Evolutionary conservation across 257 asterid species (phyloP), one percentile per base, ranked within the genome.

Genomic region (Penstemon eatonii): DNA sequence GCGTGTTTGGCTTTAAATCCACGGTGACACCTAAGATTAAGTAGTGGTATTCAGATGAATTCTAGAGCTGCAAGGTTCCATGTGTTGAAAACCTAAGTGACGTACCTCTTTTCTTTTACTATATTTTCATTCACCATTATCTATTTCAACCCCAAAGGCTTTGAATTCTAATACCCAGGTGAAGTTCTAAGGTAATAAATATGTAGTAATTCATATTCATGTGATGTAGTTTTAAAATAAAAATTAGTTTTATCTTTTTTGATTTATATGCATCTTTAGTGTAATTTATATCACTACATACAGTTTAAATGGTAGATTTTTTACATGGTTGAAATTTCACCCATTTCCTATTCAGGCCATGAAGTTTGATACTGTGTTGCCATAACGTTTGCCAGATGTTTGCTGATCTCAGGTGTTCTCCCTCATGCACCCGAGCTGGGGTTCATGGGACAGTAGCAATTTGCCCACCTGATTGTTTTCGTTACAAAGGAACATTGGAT

Each of bases 381-480:
- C 33, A 51, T 56, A 72, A 37, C 57, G 41, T 69, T 46, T 68
- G 64, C 62, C 81, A 93, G 99, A 84, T 93, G 99, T 93, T 93
- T 84, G 91, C 97, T 55, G 99, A 93, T 75, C 86, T 93, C 66
- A 87, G 97, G 80, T 93, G 99, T 81, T 93, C 97, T 67, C 96
- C 99, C 55, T 87, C 99, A 25, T 94, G 99, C 68, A 37, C 96
- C 4, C 90, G 91, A n/a, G 99, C 99, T 75, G 99, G 97, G 8
- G 85, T 89, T 71, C 99, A 94, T 51, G 99, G 98, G 43, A 93
- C 98, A 1, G 93, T 86, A 11, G 43, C 93, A 13, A 83, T 90
- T 37, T 90, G 97, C 65, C 97, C 99, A 0, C 93, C 97, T 56
- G 97, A 94, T 80, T 90, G 97, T 80, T 94, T 94, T 79, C 96